Evolutionary conservation across 1,139 yeast species (phyloP), one percentile per base, ranked within the genome.

Genomic region (Entelexis paramagnoliae): DNA sequence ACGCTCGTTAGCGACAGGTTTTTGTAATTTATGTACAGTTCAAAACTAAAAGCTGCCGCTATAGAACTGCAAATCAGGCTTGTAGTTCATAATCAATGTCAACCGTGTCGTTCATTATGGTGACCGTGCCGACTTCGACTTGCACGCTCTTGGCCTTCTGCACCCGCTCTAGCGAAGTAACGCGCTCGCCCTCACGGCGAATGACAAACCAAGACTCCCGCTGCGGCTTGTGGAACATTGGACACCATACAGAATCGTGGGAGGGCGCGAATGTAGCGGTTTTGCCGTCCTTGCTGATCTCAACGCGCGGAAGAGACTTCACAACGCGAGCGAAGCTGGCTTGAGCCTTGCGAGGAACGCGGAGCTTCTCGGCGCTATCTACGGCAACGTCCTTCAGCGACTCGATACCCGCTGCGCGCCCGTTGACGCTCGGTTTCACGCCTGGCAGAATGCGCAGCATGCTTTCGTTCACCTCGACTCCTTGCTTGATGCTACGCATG

Each of bases 181-280:
- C 50, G 10, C 48, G 49, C 20, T 60, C 66, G 10, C 53, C 58
- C 17, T 79, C 76, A 59, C 79, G 76, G 9, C 82, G 67, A 48
- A 89, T 76, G 10, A 83, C 75, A 66, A 91, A 86, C 98, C 98
- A 93, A 0, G 94, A 80, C 65, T 91, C 98, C 61, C 89, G 82
- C 67, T 93, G 99, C 1, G 82, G 73, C 66, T 91, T 89, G 46
- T 95, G 95, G 69, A 85, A 91, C 59, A 77, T 79, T 3, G 94
- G 93, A 56, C 91, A 74, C 62, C 81, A 79, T 55, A 86, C 78
- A 19, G 52, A 51, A 56, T 77, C 78, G 9, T 38, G 43, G 8
- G 28, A 68, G 78, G 84, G 52, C 80, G 66, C 69, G 24, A 86
- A 71, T 1, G 61, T 63, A 28, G 84, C 56, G 11, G 63, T 60